Percentiles rank a stretch among this genome's conserved stretches.
phyloP scores from a whole-genome alignment of 208 protist genomes.

The Sergeia podlipaevii region DNA sequence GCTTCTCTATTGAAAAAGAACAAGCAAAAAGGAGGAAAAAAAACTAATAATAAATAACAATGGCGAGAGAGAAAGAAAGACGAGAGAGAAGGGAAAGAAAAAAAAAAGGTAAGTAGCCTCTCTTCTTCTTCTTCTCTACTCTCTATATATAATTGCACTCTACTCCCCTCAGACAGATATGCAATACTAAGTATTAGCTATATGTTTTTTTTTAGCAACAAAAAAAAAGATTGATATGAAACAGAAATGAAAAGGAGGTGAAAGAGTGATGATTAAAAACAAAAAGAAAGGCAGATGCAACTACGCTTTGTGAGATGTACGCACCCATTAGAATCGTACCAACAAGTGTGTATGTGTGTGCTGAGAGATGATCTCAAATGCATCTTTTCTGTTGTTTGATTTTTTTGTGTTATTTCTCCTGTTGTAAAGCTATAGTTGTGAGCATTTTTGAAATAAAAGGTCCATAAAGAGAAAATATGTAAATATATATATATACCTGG shows the following conservation, averaged over 20 bases:
- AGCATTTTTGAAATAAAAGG: no score
- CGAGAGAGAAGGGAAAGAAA: no score
- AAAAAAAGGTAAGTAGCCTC: no score
- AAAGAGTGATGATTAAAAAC: background rate
- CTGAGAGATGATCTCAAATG: background rate
- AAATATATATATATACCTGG: no score
- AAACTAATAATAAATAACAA: no score
- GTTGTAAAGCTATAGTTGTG: no score
- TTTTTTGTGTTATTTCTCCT: constrained; percentile 13
- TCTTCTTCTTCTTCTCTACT: no score
- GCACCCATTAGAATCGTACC: background rate
- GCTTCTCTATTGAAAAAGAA: no score
- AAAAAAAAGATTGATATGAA: constrained; percentile 10
- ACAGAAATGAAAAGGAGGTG: background rate
- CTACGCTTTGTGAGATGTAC: background rate
- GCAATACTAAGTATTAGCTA: background rate
- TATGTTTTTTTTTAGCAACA: background rate
- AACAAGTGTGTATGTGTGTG: constrained; percentile 4
- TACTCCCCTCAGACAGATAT: no score
- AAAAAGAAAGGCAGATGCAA: constrained; percentile 9
- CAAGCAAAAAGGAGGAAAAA: no score
- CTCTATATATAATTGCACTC: no score
- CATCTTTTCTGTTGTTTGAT: background rate
- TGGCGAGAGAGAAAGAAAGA: no score
- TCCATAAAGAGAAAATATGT: background rate